phyloP scores from a whole-genome alignment of 176 grass and related monocot species.

The Avena eriantha region DNA sequence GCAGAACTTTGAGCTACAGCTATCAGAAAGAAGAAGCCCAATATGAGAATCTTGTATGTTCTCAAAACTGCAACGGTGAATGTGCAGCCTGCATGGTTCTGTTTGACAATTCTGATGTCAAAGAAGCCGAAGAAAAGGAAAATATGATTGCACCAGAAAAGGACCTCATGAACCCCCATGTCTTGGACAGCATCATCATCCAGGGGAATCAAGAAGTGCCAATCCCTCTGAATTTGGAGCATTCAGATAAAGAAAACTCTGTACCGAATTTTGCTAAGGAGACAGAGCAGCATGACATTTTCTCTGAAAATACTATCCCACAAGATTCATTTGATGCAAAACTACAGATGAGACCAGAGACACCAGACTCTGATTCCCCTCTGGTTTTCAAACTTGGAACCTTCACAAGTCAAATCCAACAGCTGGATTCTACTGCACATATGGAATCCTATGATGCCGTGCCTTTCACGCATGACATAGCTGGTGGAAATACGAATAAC shows the following conservation, averaged over 20 bases:
- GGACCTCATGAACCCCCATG: constrained; percentile 48
- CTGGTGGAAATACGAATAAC: constrained; percentile 21
- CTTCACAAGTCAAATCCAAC: background rate
- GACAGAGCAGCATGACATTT: background rate
- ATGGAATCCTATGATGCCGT: constrained; percentile 12
- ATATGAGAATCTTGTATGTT: constrained; percentile 45
- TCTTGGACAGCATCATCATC: constrained; percentile 42
- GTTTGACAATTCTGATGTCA: constrained; percentile 51
- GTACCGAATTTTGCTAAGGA: constrained; percentile 27
- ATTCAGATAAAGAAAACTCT: constrained; percentile 37
- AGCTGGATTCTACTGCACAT: constrained; percentile 11
- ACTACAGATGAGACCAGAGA: constrained; percentile 20
- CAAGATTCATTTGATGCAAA: constrained; percentile 35
- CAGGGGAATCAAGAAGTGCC: constrained; percentile 38
- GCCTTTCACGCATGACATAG: constrained; percentile 24
- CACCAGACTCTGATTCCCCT: constrained; percentile 8
- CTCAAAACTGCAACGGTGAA: constrained; percentile 48
- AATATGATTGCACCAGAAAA: constrained; percentile 53
- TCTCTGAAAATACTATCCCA: constrained; percentile 20
- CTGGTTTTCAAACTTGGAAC: constrained; percentile 29
- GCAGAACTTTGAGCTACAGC: constrained; percentile 34
- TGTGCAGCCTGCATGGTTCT: constrained; percentile 53
- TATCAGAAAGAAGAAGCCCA: constrained; percentile 37
- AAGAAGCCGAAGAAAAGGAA: constrained; percentile 58
- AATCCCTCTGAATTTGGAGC: constrained; percentile 32